Base-by-base conservation (phyloP, 2,329 filamentous ascomycete genomes). In the Ilyonectria destructans region DNA sequence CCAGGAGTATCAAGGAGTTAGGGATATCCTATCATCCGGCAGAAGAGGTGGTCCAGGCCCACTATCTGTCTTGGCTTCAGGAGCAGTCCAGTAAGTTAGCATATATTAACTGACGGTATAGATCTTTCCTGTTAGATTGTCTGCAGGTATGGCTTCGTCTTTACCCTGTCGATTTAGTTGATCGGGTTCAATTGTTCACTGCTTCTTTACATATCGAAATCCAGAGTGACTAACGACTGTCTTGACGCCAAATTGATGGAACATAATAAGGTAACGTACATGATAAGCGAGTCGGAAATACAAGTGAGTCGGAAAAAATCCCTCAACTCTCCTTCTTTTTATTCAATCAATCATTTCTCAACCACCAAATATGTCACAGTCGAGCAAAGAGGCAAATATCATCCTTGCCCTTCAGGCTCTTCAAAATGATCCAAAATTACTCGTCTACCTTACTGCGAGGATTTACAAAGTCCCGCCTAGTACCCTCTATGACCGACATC, bases 1-100 rank as follows among this genome's bases (percentile, higher is more conserved):
- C 45, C 17, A 58, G 45, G 10, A 76, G 75, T 51, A 26, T 73
- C n/a, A 52, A 68, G 26, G 69, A 76, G 26, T 52, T 78, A 62
- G 62, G 64, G 0, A 68, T 77, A 3, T 9, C 57, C 6, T 77
- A 77, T 43, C 58, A 66, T 10, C 65, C 74, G 19, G 60, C 35
- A 17, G 54, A 57, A 35, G 15, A 57, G 15, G 48, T 26, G 10
- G 6, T 51, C 21, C 19, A 51, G 48, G 21, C 48, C 26, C 9
- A 51, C 23, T 51, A 51, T 51, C 8, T 6, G 29, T 51, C 48
- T 10, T 51, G 48, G 48, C 19, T 23, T 23, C 21, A 23, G 21
- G 21, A 23, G 21, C 21, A 23, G 21, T 23, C 21, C 21, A 23
- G 21, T 23, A 23, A 23, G 21, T 23, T 23, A 23, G 21, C 21